Evolutionary conservation across 139 green algal species (phyloP).

Genomic region (Coccomyxa sp.): DNA sequence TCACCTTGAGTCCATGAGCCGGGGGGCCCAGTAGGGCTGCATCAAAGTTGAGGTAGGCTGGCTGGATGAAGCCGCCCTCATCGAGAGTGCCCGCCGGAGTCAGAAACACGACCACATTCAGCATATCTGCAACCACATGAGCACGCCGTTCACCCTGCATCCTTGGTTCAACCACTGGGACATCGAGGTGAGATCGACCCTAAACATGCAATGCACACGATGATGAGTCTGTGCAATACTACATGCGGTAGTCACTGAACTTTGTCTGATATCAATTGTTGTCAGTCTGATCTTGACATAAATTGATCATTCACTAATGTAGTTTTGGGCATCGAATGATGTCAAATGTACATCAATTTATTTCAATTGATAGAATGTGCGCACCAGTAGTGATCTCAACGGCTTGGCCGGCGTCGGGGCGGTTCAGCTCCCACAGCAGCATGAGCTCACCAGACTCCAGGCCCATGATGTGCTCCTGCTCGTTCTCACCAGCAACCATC

Average conservation of each 20-base stretch:
- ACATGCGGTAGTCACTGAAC: too few relatives aligned
- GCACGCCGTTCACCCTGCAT: too few relatives aligned
- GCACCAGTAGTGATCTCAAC: not conserved
- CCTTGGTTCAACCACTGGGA: too few relatives aligned
- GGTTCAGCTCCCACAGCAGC: not conserved
- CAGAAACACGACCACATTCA: not conserved
- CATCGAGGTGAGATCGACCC: too few relatives aligned
- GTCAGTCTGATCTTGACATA: too few relatives aligned
- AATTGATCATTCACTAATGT: too few relatives aligned
- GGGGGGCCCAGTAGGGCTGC: not conserved
- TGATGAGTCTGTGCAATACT: too few relatives aligned
- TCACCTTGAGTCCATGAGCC: not conserved
- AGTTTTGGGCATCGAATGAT: too few relatives aligned
- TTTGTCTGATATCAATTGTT: too few relatives aligned
- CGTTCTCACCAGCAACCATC: not conserved
- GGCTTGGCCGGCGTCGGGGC: not conserved
- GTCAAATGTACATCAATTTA: too few relatives aligned
- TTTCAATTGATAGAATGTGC: too few relatives aligned
- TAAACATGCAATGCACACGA: too few relatives aligned
- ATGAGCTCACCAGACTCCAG: not conserved
- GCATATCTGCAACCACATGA: not conserved
- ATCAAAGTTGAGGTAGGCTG: constrained; percentile 5
- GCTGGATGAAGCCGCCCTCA: not conserved
- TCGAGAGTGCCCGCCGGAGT: not conserved
- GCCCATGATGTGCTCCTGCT: not conserved